Evolutionary conservation across 1,139 yeast species (phyloP), one percentile per base, ranked within the genome.

Genomic region (Blastobotrys illinoisensis): DNA sequence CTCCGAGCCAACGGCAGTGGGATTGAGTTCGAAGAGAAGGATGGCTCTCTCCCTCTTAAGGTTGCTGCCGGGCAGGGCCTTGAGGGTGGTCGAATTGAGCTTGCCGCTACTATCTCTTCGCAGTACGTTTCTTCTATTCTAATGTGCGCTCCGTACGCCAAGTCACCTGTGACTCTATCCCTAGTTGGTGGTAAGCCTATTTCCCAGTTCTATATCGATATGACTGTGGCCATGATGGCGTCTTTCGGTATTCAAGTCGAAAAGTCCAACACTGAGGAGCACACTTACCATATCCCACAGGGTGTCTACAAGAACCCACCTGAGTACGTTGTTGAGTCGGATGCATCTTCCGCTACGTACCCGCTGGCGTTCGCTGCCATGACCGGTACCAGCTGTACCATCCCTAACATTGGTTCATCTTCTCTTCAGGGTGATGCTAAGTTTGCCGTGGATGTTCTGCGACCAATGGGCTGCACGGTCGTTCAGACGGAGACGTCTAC

Each of bases 291-390:
- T 67, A 89, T 93, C 69, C 99, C 99, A 52, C 80, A 80, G 65
- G 97, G 91, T 1, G 73, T 77, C 23, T 93, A 95, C 69, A 72
- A 71, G 48, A 89, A 91, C 61, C 99, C 99, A 18, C 60, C 77
- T 1, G 93, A 85, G 64, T 93, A 93, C 66, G 88, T 86, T 40
- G 83, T 93, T 62, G 99, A 93, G 72, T 88, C 97, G 9, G 99
- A 93, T 72, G 99, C 99, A n/a, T 89, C 97, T 23, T 88, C 97
- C 19, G 98, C 99, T 1, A 95, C 99, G 11, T 93, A 93, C 67
- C 99, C 99, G 48, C 79, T 93, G 62, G 99, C 99, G 0, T 88
- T 87, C 74, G 99, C 99, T 56, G 99, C 99, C n/a, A 76, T 93
- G 75, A 90, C 96, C 1, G 98, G 98, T 32, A 83, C 96, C 13